Conservation (phyloP, 73 alveolate species). For the Stentor coeruleus region DNA sequence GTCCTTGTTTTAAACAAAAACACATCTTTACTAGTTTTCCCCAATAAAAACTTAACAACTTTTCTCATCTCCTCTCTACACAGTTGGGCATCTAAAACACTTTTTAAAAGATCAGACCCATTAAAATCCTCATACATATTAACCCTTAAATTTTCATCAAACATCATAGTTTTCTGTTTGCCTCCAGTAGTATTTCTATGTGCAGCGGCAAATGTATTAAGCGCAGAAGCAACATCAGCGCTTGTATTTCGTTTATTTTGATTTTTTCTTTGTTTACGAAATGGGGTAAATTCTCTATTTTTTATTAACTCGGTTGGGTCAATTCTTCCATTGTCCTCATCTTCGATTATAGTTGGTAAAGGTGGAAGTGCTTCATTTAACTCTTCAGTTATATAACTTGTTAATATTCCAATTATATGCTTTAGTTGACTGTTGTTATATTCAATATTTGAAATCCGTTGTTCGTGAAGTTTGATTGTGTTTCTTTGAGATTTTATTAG, state of each 20-base stretch:
- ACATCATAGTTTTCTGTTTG: neutral
- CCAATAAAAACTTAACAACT: neutral
- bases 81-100: slow-evolving; percentile 15
- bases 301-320: neutral
- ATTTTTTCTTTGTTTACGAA: neutral
- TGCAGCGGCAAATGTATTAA: neutral
- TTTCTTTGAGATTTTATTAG: neutral
- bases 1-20: neutral
- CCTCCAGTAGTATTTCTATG: neutral
- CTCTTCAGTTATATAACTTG: slow-evolving; percentile 5
- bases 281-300: neutral
- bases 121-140: neutral
- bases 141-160: neutral
- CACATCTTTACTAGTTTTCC: neutral
- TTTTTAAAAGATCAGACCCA: neutral
- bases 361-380: neutral
- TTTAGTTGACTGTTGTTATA: neutral
- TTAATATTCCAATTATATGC: neutral
- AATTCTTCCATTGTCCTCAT: slow-evolving; percentile 6
- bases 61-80: slow-evolving; percentile 8
- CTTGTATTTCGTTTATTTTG: neutral
- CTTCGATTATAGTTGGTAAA: neutral
- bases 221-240: neutral
- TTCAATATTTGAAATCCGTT: neutral
- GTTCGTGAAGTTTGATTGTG: slow-evolving; percentile 1